phyloP scores from a whole-genome alignment of 2,329 filamentous ascomycete genomes.

The Paraconiothyrium brasiliense region DNA sequence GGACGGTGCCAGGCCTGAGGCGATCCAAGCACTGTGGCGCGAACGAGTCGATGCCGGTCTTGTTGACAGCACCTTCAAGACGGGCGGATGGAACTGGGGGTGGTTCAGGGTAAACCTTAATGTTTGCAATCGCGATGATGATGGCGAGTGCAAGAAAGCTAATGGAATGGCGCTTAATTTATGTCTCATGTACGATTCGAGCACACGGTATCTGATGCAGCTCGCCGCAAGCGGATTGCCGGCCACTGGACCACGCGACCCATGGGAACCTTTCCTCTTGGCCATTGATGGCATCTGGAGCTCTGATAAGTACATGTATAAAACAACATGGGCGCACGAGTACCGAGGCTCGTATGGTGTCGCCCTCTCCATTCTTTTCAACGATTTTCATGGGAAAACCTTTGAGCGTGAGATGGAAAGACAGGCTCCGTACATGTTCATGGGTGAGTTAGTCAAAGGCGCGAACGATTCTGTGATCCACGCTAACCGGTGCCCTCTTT shows the following conservation, averaged over 20 bases:
- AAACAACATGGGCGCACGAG: slow-evolving; percentile 4
- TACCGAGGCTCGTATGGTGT: slow-evolving; percentile 6
- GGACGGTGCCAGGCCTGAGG: neutral
- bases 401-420: slow-evolving; percentile 12
- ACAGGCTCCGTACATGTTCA: slow-evolving; percentile 9
- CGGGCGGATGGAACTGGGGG: slow-evolving; percentile 4
- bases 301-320: slow-evolving; percentile 5
- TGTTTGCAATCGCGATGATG: neutral
- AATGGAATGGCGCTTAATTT: slow-evolving; percentile 12
- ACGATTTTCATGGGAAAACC: slow-evolving; percentile 8
- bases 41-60: slow-evolving; percentile 11
- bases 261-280: slow-evolving; percentile 10
- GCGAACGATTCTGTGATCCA: slow-evolving; percentile 2
- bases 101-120: slow-evolving; percentile 8
- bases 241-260: slow-evolving; percentile 6
- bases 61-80: slow-evolving; percentile 9
- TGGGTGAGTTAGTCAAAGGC: slow-evolving; percentile 8
- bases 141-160: slow-evolving; percentile 4
- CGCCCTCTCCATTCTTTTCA: slow-evolving; percentile 12
- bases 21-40: slow-evolving; percentile 5
- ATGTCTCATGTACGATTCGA: slow-evolving; percentile 6
- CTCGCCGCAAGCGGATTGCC: neutral
- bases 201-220: slow-evolving; percentile 4
- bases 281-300: slow-evolving; percentile 8
- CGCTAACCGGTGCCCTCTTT: slow-evolving; percentile 5